These are phyloP conservation scores for Cylindrotheca fusiformis DNA, from an alignment of 108 stramenopile genomes.

Conservation along the genomic window DNA sequence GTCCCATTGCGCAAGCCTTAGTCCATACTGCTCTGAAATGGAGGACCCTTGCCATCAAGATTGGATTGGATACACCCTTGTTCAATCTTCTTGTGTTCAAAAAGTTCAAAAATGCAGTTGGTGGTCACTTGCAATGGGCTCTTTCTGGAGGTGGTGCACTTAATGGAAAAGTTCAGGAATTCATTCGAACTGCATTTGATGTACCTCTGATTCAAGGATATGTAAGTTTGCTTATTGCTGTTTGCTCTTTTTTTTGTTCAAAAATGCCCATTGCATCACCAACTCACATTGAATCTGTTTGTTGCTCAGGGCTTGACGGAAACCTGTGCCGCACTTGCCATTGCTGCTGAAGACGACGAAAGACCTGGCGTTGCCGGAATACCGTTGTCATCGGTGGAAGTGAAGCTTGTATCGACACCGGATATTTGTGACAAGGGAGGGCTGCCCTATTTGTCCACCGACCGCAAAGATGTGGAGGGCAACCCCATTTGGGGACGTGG, in stretches of 20 bases:
- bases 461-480: constrained; percentile 69
- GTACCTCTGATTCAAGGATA: constrained; percentile 24
- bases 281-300: no score
- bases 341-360: no score
- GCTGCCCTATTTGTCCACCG: constrained; percentile 57
- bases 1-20: background rate
- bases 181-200: no score
- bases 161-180: constrained; percentile 11
- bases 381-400: constrained; percentile 67
- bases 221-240: no score
- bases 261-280: no score
- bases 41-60: background rate
- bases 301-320: constrained; percentile 88
- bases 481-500: constrained; percentile 72
- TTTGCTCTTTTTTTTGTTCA: no score
- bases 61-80: constrained; percentile 14
- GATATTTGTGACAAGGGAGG: constrained; percentile 83
- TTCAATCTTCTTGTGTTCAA: constrained; percentile 3
- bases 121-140: constrained; percentile 1
- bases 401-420: constrained; percentile 72
- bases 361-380: constrained; percentile 70
- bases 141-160: constrained; percentile 22
- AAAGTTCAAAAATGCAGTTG: constrained; percentile 4
- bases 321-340: constrained; percentile 78
- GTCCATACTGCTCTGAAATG: constrained; percentile 3